Conservation (phyloP, 345 rosid genomes). For the Rhizophora apiculata region DNA sequence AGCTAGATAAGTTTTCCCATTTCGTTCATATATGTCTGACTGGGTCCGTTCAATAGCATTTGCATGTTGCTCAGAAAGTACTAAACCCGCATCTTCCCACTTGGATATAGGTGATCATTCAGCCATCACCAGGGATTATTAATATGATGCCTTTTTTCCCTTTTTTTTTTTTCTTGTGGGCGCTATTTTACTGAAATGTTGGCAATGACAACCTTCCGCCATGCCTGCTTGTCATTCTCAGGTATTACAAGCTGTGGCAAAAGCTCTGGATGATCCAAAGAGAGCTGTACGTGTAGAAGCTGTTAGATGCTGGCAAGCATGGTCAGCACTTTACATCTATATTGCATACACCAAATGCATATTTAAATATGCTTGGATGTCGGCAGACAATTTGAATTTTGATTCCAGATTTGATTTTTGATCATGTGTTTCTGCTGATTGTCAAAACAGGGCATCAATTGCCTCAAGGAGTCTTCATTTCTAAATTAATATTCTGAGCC, state of each 20-base stretch:
- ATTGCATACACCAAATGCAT: background rate
- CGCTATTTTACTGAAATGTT: background rate
- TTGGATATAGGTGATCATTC: no score
- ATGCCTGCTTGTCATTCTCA: constrained; percentile 14
- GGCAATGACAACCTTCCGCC: background rate
- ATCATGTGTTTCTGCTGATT: constrained; percentile 3
- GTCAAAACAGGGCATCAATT: constrained; percentile 39
- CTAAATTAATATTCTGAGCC: background rate
- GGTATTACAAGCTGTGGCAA: constrained; percentile 59
- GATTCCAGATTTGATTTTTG: background rate
- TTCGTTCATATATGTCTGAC: no score
- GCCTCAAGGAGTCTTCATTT: constrained; percentile 34
- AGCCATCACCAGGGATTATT: no score
- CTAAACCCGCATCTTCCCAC: no score
- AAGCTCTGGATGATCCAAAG: constrained; percentile 79
- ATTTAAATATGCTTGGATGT: background rate
- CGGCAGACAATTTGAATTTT: background rate
- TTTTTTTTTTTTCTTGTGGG: no score
- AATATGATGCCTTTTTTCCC: background rate
- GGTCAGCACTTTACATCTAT: constrained; percentile 41
- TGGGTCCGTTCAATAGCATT: no score
- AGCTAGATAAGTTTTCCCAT: no score
- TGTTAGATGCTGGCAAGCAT: constrained; percentile 69
- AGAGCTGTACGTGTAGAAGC: constrained; percentile 83
- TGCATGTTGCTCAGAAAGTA: no score